Conservation (phyloP, 805 yeast genomes). For the Candida berthetii region DNA sequence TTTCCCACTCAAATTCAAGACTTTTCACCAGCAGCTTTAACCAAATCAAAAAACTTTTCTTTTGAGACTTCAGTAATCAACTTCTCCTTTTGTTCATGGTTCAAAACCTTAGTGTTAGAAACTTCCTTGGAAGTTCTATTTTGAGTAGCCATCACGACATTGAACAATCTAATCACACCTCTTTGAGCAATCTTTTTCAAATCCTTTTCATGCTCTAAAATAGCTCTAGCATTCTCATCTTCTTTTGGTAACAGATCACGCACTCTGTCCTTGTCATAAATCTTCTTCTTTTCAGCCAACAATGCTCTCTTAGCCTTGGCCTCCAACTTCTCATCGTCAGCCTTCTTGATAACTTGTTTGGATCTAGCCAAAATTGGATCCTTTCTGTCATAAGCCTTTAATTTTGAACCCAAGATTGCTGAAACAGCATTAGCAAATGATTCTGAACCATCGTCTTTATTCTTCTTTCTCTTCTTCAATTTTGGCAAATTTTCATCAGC, state of each 20-base stretch:
- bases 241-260: constrained; percentile 61
- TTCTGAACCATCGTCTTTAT: constrained; percentile 63
- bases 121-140: constrained; percentile 48
- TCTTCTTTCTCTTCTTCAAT: constrained; percentile 50
- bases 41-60: constrained; percentile 84
- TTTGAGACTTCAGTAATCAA: constrained; percentile 76
- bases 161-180: constrained; percentile 82
- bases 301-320: constrained; percentile 72
- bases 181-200: constrained; percentile 79
- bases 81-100: constrained; percentile 45
- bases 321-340: constrained; percentile 79
- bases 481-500: constrained; percentile 34
- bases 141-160: constrained; percentile 79
- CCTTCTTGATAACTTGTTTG: constrained; percentile 58
- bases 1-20: no score
- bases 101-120: constrained; percentile 34
- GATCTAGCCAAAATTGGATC: constrained; percentile 92
- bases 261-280: constrained; percentile 61
- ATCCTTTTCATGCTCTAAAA: constrained; percentile 60
- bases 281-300: constrained; percentile 62
- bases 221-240: constrained; percentile 49
- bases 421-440: constrained; percentile 77
- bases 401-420: constrained; percentile 76
- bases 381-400: constrained; percentile 82
- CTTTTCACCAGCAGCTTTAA: constrained; percentile 64